Conservation (phyloP, 148 eudicot genomes). For the Agrostemma githago region DNA sequence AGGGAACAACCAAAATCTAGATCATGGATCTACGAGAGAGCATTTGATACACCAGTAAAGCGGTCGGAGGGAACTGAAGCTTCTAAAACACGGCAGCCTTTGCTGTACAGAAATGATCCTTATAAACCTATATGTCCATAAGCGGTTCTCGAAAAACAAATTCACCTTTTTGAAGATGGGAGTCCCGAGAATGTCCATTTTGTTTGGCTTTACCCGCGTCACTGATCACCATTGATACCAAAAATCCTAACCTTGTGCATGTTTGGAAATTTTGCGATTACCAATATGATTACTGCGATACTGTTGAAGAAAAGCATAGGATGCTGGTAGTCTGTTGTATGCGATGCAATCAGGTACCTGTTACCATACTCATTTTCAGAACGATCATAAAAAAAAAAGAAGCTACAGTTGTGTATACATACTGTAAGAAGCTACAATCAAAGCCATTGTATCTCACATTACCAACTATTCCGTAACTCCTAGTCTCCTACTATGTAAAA, state of each 20-base stretch:
- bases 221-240: slow-evolving; percentile 86
- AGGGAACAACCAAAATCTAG: neutral
- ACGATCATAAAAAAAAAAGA: neutral
- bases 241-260: slow-evolving; percentile 98
- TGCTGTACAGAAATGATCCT: neutral
- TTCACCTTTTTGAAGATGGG: neutral
- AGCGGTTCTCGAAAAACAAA: neutral
- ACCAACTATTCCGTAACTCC: neutral
- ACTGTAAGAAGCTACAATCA: neutral
- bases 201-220: slow-evolving; percentile 17
- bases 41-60: neutral
- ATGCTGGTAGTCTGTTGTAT: slow-evolving; percentile 87
- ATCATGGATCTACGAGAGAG: neutral
- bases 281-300: slow-evolving; percentile 63
- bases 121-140: neutral
- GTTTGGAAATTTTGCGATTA: slow-evolving; percentile 84
- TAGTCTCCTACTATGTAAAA: too few relatives aligned
- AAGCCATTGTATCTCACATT: too few relatives aligned
- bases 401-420: neutral
- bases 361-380: slow-evolving; percentile 4
- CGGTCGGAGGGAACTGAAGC: neutral
- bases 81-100: neutral
- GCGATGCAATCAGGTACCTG: slow-evolving; percentile 93
- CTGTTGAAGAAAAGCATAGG: slow-evolving; percentile 96
- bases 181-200: slow-evolving; percentile 5